These are phyloP conservation scores for Aspergillus conjunctus DNA, from an alignment of 495 filamentous ascomycete genomes.

Conservation along the genomic window DNA sequence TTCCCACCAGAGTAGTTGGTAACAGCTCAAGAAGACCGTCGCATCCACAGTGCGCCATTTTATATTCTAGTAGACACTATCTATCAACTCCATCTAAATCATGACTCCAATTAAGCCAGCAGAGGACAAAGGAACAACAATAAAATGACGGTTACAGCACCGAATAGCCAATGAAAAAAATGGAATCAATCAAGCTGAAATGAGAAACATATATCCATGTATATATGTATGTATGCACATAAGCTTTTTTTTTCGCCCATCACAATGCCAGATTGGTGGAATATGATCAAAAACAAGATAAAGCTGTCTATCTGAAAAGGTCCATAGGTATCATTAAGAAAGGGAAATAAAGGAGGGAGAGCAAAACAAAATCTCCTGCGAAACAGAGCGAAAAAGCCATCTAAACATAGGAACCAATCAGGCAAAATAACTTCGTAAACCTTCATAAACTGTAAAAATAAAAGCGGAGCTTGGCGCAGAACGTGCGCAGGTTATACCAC, in stretches of 20 bases:
- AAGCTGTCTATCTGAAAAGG: conserved; percentile 24
- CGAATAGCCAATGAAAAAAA: background rate
- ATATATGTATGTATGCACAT: background rate
- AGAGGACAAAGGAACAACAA: background rate
- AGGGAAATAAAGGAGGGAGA: conserved; percentile 8
- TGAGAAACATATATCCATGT: background rate
- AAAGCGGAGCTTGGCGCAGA: conserved; percentile 94
- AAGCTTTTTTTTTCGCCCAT: conserved; percentile 9
- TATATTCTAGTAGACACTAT: background rate
- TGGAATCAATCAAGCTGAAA: background rate
- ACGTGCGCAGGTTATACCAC: conserved; percentile 86
- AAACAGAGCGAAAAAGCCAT: conserved; percentile 11
- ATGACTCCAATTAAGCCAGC: background rate
- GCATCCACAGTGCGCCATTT: background rate
- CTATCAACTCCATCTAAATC: background rate
- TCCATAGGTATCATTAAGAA: conserved; percentile 24
- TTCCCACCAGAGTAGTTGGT: background rate
- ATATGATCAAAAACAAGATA: conserved; percentile 9
- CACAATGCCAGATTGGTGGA: conserved; percentile 23
- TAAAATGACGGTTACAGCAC: background rate
- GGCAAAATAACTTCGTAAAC: conserved; percentile 66
- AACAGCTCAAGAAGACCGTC: background rate
- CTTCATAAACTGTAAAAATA: conserved; percentile 93
- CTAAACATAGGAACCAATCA: conserved; percentile 28
- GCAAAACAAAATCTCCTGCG: background rate